Conservation (phyloP, 139 green algal species). For the Eudorina sp. region DNA sequence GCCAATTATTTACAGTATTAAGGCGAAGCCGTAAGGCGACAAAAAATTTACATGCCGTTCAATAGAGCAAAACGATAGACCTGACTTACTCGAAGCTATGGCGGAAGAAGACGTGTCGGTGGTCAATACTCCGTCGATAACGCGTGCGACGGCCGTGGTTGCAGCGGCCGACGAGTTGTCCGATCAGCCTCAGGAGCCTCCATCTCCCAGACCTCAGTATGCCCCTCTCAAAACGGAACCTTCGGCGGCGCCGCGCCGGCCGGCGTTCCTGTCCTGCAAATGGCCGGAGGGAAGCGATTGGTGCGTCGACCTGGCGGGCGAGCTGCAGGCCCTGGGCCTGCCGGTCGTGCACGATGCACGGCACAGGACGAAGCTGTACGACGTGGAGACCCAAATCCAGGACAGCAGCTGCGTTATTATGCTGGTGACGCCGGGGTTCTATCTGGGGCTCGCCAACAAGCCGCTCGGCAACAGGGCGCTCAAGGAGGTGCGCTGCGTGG, state of each 20-base stretch:
- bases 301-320: neutral
- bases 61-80: too few relatives aligned
- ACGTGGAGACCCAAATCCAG: neutral
- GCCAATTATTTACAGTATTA: neutral
- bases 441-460: conserved; percentile 11
- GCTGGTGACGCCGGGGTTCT: conserved; percentile 34
- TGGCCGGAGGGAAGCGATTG: conserved; percentile 37
- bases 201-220: neutral
- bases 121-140: neutral
- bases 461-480: conserved; percentile 14
- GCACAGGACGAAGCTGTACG: neutral
- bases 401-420: conserved; percentile 1
- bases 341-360: conserved; percentile 9
- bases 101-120: neutral
- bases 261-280: conserved; percentile 31
- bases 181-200: neutral
- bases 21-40: neutral
- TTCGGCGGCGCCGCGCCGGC: neutral
- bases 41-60: neutral
- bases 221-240: too few relatives aligned
- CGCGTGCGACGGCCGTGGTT: neutral
- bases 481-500: conserved; percentile 27
- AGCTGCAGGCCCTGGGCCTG: conserved; percentile 9
- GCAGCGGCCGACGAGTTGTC: neutral
- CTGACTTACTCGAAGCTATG: neutral